Percentiles rank a stretch among this genome's conserved stretches.
Conservation (phyloP, 495 filamentous ascomycete species). For the Penicillium canariense region DNA sequence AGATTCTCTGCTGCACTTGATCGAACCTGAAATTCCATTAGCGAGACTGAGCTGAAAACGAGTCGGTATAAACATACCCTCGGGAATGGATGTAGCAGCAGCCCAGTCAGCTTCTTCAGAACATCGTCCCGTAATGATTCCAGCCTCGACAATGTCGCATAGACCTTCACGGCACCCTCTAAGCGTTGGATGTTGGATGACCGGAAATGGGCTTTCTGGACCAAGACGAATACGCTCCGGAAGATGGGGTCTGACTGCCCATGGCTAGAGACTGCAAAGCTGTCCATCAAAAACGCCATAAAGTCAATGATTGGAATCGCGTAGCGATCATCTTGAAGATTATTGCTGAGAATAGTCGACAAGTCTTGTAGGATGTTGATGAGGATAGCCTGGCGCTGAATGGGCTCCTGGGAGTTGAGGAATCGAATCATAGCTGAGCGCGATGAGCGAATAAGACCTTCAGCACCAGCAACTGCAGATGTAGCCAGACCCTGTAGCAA, state of each 20-base stretch:
- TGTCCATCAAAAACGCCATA: slow-evolving; percentile 66
- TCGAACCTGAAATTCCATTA: slow-evolving; percentile 33
- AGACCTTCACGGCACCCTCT: slow-evolving; percentile 73
- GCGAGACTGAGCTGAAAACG: background rate
- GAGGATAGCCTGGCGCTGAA: slow-evolving; percentile 29
- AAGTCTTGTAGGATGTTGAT: slow-evolving; percentile 42
- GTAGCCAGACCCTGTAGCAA: slow-evolving; percentile 75
- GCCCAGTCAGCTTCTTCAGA: slow-evolving; percentile 52
- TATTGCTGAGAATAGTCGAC: slow-evolving; percentile 40
- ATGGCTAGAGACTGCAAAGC: slow-evolving; percentile 24
- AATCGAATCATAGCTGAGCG: slow-evolving; percentile 63
- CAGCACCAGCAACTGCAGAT: slow-evolving; percentile 79
- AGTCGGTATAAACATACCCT: slow-evolving; percentile 39
- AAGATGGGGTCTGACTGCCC: slow-evolving; percentile 33
- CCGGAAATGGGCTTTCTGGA: slow-evolving; percentile 80
- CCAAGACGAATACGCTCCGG: slow-evolving; percentile 60
- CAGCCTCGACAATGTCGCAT: slow-evolving; percentile 59
- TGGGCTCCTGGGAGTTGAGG: slow-evolving; percentile 37
- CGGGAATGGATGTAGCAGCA: slow-evolving; percentile 66
- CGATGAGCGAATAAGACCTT: slow-evolving; percentile 72
- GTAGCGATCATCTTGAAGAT: slow-evolving; percentile 63
- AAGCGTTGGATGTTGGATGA: slow-evolving; percentile 74
- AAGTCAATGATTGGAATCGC: slow-evolving; percentile 74
- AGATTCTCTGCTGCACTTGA: slow-evolving; percentile 38
- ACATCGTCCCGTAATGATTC: slow-evolving; percentile 41